These are phyloP conservation scores for Candida ovalis DNA, from an alignment of 805 yeast species.

Conservation along the genomic window DNA sequence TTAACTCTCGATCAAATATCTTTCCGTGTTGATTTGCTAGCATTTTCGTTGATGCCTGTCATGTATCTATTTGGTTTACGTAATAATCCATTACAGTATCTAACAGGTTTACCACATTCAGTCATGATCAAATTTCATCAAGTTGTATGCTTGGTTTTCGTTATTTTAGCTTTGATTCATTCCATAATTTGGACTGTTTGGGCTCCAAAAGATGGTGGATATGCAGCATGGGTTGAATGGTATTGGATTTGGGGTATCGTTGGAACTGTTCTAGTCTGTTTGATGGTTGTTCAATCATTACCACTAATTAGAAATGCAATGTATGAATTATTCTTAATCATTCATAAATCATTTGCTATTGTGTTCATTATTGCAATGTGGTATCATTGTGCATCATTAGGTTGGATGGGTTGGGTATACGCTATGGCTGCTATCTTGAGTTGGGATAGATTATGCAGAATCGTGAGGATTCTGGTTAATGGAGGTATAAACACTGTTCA, in stretches of 20 bases:
- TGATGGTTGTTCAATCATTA: conserved; percentile 17
- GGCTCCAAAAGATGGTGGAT: conserved; percentile 39
- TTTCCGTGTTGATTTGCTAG: conserved; percentile 51
- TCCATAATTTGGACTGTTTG: conserved; percentile 52
- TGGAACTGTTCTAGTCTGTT: conserved; percentile 13
- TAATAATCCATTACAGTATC: conserved; percentile 59
- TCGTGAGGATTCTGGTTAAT: conserved; percentile 28
- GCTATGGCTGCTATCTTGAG: conserved; percentile 37
- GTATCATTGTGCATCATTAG: conserved; percentile 37
- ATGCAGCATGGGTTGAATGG: conserved; percentile 39
- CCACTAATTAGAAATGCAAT: conserved; percentile 30
- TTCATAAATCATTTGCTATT: conserved; percentile 37
- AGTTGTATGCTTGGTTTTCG: conserved; percentile 55
- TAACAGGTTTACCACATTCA: conserved; percentile 61
- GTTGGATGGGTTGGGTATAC: conserved; percentile 42
- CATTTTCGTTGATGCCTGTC: conserved; percentile 52
- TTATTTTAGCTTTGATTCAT: conserved; percentile 52
- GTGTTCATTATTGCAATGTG: conserved; percentile 38
- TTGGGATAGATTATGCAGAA: conserved; percentile 36
- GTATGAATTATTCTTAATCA: conserved; percentile 40
- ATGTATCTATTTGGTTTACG: conserved; percentile 65
- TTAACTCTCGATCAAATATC: conserved; percentile 37
- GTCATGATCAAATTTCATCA: conserved; percentile 63
- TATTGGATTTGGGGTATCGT: conserved; percentile 40
- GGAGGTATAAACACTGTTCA: conserved; percentile 22